Conservation (phyloP, 805 yeast genomes). For the Metschnikowia reukaufii region DNA sequence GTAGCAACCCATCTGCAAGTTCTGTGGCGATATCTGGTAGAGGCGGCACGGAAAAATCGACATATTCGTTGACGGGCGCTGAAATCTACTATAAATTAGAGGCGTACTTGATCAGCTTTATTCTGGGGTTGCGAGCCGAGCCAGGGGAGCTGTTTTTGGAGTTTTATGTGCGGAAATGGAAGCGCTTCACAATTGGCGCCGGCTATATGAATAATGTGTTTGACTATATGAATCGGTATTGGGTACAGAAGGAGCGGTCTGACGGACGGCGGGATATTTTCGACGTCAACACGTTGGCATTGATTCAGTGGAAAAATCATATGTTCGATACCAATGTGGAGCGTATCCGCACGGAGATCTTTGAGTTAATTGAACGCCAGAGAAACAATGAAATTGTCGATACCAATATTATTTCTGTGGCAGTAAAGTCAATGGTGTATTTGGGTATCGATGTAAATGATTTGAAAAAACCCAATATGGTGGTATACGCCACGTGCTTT, state of each 20-base stretch:
- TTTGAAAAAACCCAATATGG: constrained; percentile 77
- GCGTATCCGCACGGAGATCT: constrained; percentile 63
- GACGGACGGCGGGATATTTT: constrained; percentile 88
- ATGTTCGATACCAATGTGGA: constrained; percentile 70
- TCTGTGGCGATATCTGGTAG: constrained; percentile 9
- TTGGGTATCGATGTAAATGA: constrained; percentile 91
- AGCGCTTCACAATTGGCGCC: constrained; percentile 86
- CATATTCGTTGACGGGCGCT: constrained; percentile 73
- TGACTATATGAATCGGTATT: constrained; percentile 93
- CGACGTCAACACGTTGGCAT: constrained; percentile 86
- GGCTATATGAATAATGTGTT: constrained; percentile 88
- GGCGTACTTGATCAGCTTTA: constrained; percentile 61
- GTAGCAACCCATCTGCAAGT: constrained; percentile 19
- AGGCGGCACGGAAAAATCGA: constrained; percentile 23
- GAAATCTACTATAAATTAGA: constrained; percentile 78
- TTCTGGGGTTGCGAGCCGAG: constrained; percentile 48
- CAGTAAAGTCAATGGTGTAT: constrained; percentile 82
- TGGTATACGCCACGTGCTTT: constrained; percentile 77
- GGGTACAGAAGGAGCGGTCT: constrained; percentile 95
- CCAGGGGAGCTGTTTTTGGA: constrained; percentile 29
- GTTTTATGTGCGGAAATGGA: constrained; percentile 66
- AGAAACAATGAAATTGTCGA: constrained; percentile 76
- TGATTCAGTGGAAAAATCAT: constrained; percentile 83
- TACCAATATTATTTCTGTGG: constrained; percentile 62
- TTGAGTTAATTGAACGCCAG: constrained; percentile 73